These are phyloP conservation scores for Paraphaeosphaeria minitans DNA, from an alignment of 2,329 filamentous ascomycete genomes.

Conservation along the genomic window DNA sequence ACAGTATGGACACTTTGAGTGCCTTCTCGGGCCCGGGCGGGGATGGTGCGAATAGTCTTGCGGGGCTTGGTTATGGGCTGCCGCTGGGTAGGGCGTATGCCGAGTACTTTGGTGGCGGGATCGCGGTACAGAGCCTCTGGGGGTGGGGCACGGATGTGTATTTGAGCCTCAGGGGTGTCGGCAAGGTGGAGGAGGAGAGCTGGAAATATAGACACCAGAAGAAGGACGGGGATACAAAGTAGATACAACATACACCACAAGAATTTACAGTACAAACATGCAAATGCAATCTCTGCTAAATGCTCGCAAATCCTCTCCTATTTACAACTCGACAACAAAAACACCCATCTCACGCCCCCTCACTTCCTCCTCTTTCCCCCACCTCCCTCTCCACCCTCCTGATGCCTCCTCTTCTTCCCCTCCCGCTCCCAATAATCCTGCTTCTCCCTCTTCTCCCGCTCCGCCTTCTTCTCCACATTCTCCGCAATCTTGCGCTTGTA, in stretches of 20 bases:
- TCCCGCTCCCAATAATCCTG: slow-evolving; percentile 93
- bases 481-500: slow-evolving; percentile 85
- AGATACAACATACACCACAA: not conserved
- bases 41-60: slow-evolving; percentile 77
- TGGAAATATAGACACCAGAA: not conserved
- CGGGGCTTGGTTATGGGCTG: slow-evolving; percentile 89
- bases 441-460: slow-evolving; percentile 86
- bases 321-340: too few relatives aligned
- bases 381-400: slow-evolving; percentile 55
- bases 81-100: slow-evolving; percentile 92
- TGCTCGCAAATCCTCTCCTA: too few relatives aligned
- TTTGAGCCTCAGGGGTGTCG: slow-evolving; percentile 65
- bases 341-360: not conserved
- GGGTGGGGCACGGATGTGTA: slow-evolving; percentile 84
- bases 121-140: slow-evolving; percentile 92
- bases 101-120: slow-evolving; percentile 96
- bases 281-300: too few relatives aligned
- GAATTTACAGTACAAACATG: not conserved
- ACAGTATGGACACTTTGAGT: slow-evolving; percentile 69
- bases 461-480: slow-evolving; percentile 81
- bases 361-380: slow-evolving; percentile 38
- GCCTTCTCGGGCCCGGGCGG: slow-evolving; percentile 74
- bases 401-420: slow-evolving; percentile 74
- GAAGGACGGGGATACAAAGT: not conserved
- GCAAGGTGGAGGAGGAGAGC: slow-evolving; percentile 45